A percentile compares a stretch with the other conserved stretches of the same genome.
These are phyloP conservation scores for Benincasa hispida DNA, from an alignment of 306 rosid species.

Conservation along the genomic window DNA sequence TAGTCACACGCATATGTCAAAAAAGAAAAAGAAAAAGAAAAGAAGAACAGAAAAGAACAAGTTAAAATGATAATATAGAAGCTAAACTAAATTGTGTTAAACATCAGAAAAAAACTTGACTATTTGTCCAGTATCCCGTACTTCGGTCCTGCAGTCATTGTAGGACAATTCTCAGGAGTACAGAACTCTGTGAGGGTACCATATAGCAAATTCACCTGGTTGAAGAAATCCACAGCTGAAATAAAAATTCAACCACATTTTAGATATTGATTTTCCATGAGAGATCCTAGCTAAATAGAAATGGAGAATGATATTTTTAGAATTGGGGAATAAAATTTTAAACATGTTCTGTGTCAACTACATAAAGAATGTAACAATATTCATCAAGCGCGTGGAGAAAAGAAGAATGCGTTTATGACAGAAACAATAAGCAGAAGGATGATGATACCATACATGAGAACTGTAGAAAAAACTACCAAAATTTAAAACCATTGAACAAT, in stretches of 20 bases:
- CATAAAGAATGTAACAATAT: not conserved
- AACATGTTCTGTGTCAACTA: not conserved
- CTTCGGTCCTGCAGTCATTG: constrained; percentile 99
- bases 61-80: not conserved
- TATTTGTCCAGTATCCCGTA: constrained; percentile 27
- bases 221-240: constrained; percentile 99
- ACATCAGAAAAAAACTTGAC: constrained; percentile 5
- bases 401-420: not conserved
- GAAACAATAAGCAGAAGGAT: not conserved
- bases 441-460: not conserved
- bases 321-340: too few species aligned
- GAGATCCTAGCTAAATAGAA: constrained; percentile 4
- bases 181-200: constrained; percentile 99
- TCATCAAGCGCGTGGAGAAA: not conserved
- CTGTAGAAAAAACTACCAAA: not conserved
- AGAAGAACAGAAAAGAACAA: not conserved
- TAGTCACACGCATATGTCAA: not conserved
- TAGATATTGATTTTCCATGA: constrained; percentile 12
- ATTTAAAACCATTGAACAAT: not conserved
- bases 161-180: constrained; percentile 87
- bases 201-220: constrained; percentile 96
- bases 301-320: not conserved
- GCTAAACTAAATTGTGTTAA: not conserved
- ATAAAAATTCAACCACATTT: constrained; percentile 18
- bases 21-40: not conserved